Base-by-base conservation (phyloP, 2,329 filamentous ascomycete species). In the Botrytis deweyae region DNA sequence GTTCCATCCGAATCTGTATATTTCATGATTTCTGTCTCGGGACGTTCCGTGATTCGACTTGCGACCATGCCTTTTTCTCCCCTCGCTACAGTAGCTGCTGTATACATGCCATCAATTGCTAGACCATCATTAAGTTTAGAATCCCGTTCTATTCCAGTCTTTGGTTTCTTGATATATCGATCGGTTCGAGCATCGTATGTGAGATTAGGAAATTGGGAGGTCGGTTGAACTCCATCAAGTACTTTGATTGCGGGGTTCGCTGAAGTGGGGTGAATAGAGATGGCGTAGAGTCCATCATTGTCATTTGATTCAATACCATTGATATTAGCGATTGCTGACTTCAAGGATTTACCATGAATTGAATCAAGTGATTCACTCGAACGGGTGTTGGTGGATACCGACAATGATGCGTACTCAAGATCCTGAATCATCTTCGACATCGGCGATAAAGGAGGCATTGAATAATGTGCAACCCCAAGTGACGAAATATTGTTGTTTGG, bases 361-460 rank as follows among this genome's bases (percentile, higher is more conserved):
- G 36, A 40, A 58, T 44, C 36, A 68, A 58, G 16, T 25, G 38
- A 22, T 42, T 68, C 38, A 7, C 18, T 55, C 14, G 36, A 40
- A 40, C 0, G 4, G 12, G 33, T 38, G 8, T 20, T 6, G 1
- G 2, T 33, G 36, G 10, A 2, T 33, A 18, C 29, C 5, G 25
- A 29, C 4, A 49, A 33, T 42, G n/a, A 38, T 42, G 49, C 12
- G 55, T 33, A 22, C 25, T 49, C 38, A 33, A 69, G 36, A 10
- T 33, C 36, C 22, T 44, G 49, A 69, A 69, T 42, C 66, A 58
- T 69, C 42, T 69, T 38, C 14, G 46, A 69, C 49, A 69, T 58
- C 7, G 49, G 49, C 9, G 66, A 69, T 44, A 49, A 58, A 20
- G 49, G n/a, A 9, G n/a, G 6, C 10, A 3, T 16, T 33, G 49